Base-by-base conservation (phyloP, 306 rosid species). In the Sophora flavescens region DNA sequence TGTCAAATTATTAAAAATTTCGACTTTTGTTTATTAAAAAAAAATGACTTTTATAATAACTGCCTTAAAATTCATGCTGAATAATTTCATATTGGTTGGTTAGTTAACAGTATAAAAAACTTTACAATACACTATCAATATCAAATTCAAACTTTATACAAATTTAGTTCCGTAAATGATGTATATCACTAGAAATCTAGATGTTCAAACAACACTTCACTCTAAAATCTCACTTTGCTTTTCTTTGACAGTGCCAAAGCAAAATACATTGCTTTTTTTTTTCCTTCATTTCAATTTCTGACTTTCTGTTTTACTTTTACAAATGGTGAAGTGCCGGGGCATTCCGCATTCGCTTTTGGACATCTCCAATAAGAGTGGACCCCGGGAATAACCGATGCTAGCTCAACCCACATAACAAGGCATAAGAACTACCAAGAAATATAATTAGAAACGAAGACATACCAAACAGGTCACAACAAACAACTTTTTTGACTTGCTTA, bases 401-500 rank as follows among this genome's bases (percentile, higher is more conserved):
- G 72, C 79, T 63, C 74, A 73, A 70, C 72, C 71, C 58, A 57
- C 61, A 67, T 44, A 38, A 67, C 36, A 38, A 30, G 41, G 56
- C 52, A 64, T 61, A 26, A 75, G 65, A 77, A 77, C 79, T 22
- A 64, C 58, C 51, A 50, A 82, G 4, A 75, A 28, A 48, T 22
- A 60, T 50, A 68, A 68, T 68, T 59, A 52, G 47, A 39, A 67
- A 50, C 32, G 48, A 70, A 69, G 17, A 71, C 67, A 41, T 10
- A 58, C 66, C 80, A n/a, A 65, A 57, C 42, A 33, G 54, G 53
- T 45, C 39, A 54, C 84, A 81, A 63, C 83, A 78, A 81, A 73
- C 60, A 32, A 73, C 60, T 41, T 78, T 45, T 48, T 78, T 74
- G 73, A 74, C 73, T 81, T 78, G 5, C 60, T 78, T 78, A 64